Percentiles rank a stretch among this genome's conserved stretches.
Conservation (phyloP, 2,329 filamentous ascomycete genomes). For the Exophiala bonariae region DNA sequence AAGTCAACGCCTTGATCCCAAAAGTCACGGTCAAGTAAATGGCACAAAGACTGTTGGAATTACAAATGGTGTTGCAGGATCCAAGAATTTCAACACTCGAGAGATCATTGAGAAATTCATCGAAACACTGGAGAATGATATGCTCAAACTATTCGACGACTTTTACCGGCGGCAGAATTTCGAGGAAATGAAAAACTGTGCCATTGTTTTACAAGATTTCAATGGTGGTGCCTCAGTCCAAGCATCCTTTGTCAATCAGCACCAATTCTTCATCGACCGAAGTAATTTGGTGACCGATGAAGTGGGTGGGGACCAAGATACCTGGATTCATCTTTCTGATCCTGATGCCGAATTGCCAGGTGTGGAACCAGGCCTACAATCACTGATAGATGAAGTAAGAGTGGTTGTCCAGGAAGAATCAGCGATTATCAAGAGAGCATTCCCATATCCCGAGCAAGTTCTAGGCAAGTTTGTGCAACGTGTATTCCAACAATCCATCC, state of each 20-base stretch:
- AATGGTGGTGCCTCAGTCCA: conserved; percentile 94
- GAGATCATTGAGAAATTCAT: conserved; percentile 96
- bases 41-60: conserved; percentile 38
- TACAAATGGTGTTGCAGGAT: conserved; percentile 51
- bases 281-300: conserved; percentile 90
- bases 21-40: conserved; percentile 64
- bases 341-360: conserved; percentile 89
- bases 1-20: conserved; percentile 82
- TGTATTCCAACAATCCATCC: conserved; percentile 96
- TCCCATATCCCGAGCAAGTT: conserved; percentile 94
- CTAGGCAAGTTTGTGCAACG: conserved; percentile 90
- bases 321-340: conserved; percentile 90
- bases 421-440: conserved; percentile 92
- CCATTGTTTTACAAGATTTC: conserved; percentile 91
- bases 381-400: conserved; percentile 88
- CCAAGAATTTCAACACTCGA: conserved; percentile 64
- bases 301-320: conserved; percentile 60
- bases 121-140: conserved; percentile 90
- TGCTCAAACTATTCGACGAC: conserved; percentile 94
- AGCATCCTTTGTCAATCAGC: conserved; percentile 95
- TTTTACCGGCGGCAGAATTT: conserved; percentile 95
- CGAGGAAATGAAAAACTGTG: conserved; percentile 96
- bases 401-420: conserved; percentile 97
- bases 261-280: conserved; percentile 97
- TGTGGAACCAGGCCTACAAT: conserved; percentile 89